phyloP scores from a whole-genome alignment of 2,329 filamentous ascomycete species.

The Teratosphaeria viscida region DNA sequence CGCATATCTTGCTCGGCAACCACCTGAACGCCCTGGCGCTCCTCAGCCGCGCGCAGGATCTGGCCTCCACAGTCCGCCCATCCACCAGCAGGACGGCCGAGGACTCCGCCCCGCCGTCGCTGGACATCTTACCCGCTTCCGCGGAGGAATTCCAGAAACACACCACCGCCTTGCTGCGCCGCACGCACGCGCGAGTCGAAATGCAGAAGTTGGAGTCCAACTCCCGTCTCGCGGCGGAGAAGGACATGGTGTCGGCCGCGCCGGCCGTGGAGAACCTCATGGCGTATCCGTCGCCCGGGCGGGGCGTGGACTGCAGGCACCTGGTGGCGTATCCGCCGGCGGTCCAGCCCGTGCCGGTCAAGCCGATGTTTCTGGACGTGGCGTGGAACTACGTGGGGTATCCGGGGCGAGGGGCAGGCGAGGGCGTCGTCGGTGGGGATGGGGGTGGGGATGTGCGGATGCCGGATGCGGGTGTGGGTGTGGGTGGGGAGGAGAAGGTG shows the following conservation, averaged over 20 bases:
- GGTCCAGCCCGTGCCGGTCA: slow-evolving; percentile 73
- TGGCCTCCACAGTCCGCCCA: slow-evolving; percentile 19
- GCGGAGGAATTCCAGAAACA: slow-evolving; percentile 49
- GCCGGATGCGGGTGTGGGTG: slow-evolving; percentile 8
- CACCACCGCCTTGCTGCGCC: slow-evolving; percentile 62
- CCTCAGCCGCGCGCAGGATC: slow-evolving; percentile 57
- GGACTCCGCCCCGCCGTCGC: slow-evolving; percentile 44
- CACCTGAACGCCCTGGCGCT: slow-evolving; percentile 76
- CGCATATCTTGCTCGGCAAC: slow-evolving; percentile 64
- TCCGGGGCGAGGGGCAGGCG: slow-evolving; percentile 46
- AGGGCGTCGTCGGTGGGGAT: slow-evolving; percentile 9
- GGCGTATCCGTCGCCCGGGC: slow-evolving; percentile 58
- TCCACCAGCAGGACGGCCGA: slow-evolving; percentile 16
- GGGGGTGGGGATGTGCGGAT: slow-evolving; percentile 8
- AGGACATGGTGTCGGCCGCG: slow-evolving; percentile 33
- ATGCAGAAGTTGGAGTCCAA: slow-evolving; percentile 55
- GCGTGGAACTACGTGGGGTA: slow-evolving; percentile 98
- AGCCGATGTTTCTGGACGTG: slow-evolving; percentile 90
- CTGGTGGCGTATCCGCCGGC: slow-evolving; percentile 81
- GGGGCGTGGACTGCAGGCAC: slow-evolving; percentile 58
- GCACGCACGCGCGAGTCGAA: slow-evolving; percentile 76
- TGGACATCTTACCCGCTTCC: slow-evolving; percentile 54
- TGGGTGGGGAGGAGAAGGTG: slow-evolving; percentile 11
- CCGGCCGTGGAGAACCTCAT: slow-evolving; percentile 66
- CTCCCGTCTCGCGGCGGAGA: slow-evolving; percentile 37